Evolutionary conservation across 2,329 filamentous ascomycete genomes (phyloP), one percentile per base, ranked within the genome.

Genomic region (Westerdykella aurantiaca): DNA sequence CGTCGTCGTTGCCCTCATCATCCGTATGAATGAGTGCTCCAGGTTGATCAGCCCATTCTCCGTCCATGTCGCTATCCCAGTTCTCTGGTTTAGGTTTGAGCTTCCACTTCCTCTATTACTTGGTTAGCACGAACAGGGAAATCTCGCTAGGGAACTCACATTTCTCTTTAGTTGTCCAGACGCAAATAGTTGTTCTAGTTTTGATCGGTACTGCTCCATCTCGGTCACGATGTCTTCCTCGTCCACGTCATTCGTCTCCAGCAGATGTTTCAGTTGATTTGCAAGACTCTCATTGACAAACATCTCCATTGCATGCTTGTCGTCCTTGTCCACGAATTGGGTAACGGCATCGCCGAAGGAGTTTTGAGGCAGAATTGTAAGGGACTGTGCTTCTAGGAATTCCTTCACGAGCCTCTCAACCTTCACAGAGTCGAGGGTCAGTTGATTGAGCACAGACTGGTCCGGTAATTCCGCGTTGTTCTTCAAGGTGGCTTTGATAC

Each of bases 301-400:
- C 11, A 61, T 65, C 49, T 72, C 65, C 82, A 97, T 88, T 2
- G 88, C 88, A 56, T 93, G 83, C 61, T 90, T 95, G 70, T 98
- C 93, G 53, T 95, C 88, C 55, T 97, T 97, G 63, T 90, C 83
- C 21, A 98, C 88, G 57, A 93, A 98, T 48, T 95, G 86, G 38
- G 83, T 84, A 5, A 98, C 88, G 0, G 93, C 93, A 59, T 97
- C 90, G 13, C 89, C 86, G 59, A 98, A 96, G 0, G 85, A 86
- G 23, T 90, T 93, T 57, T 95, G 88, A 0, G 93, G 93, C 0
- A 98, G 76, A 39, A 98, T 93, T 45, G 90, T 95, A 25, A 98
- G 79, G 0, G 88, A 90, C 58, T 97, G 90, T 0, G 87, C 86
- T 0, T 80, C 80, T 2, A 98, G 77, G 56, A 90, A 96, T 53